These are phyloP conservation scores for Elsinoe arachidis DNA, from an alignment of 2,329 filamentous ascomycete genomes.

Conservation along the genomic window DNA sequence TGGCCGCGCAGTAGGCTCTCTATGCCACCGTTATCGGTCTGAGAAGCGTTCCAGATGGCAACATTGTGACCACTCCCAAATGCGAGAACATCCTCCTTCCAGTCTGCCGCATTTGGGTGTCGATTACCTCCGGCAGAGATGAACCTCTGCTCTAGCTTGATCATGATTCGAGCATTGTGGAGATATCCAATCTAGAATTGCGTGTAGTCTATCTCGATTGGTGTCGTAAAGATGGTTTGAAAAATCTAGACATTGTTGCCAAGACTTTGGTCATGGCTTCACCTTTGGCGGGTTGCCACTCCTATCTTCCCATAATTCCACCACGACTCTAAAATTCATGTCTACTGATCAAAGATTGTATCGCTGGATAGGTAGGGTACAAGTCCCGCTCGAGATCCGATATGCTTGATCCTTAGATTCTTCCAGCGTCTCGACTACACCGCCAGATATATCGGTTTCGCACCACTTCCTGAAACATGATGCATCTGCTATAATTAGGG, in stretches of 20 bases:
- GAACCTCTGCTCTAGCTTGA: conserved; percentile 27
- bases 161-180: neutral
- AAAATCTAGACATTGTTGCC: neutral
- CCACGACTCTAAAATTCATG: no score
- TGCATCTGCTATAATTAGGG: no score
- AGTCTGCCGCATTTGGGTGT: conserved; percentile 83
- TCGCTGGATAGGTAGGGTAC: no score
- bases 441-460: no score
- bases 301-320: no score
- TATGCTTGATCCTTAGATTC: no score
- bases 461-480: no score
- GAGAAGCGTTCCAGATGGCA: conserved; percentile 72
- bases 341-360: no score
- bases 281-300: no score
- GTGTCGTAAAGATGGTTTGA: neutral
- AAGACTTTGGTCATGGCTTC: neutral
- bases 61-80: conserved; percentile 86
- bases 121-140: conserved; percentile 81
- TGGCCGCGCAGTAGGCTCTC: conserved; percentile 58
- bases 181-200: no score
- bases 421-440: no score
- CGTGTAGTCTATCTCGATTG: neutral
- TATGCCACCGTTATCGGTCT: conserved; percentile 48
- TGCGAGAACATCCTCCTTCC: conserved; percentile 66
- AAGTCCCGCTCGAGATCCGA: no score